Conservation (phyloP, 1,284 basidiomycete species). For the Irpex sp. region DNA sequence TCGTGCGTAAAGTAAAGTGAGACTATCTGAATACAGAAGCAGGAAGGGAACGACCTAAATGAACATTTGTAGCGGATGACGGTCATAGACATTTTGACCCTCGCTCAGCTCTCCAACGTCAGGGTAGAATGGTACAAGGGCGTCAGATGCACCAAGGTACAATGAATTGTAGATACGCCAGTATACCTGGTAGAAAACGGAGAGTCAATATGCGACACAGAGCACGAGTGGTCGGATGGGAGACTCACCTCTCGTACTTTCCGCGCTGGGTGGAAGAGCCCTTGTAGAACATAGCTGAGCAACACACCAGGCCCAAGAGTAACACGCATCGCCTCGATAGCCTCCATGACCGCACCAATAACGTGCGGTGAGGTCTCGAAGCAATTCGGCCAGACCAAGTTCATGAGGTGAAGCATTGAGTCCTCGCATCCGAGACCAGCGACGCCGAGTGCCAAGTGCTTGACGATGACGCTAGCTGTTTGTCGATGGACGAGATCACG, state of each 20-base stretch:
- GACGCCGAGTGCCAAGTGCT: conserved; percentile 95
- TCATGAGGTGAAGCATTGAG: conserved; percentile 95
- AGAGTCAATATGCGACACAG: background rate
- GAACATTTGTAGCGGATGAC: conserved; percentile 80
- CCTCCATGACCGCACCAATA: conserved; percentile 95
- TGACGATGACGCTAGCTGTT: conserved; percentile 98
- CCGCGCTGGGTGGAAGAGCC: conserved; percentile 91
- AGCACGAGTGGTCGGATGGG: background rate
- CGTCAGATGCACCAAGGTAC: conserved; percentile 84
- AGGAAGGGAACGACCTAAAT: conserved; percentile 37
- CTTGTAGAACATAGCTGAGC: conserved; percentile 87
- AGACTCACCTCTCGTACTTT: conserved; percentile 85
- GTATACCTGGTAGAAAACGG: conserved; percentile 42
- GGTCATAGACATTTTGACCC: conserved; percentile 83
- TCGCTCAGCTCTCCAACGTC: conserved; percentile 84
- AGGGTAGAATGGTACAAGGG: conserved; percentile 93
- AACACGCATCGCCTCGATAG: conserved; percentile 94
- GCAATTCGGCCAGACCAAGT: conserved; percentile 98
- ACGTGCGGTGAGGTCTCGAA: conserved; percentile 99
- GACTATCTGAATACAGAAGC: background rate
- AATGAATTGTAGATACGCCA: conserved; percentile 92
- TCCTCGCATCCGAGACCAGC: conserved; percentile 98
- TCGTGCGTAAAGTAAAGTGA: background rate
- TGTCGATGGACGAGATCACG: conserved; percentile 98
- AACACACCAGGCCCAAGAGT: conserved; percentile 92